phyloP scores from a whole-genome alignment of 805 yeast species.

The Cyberlindnera xishuangbannaensis region DNA sequence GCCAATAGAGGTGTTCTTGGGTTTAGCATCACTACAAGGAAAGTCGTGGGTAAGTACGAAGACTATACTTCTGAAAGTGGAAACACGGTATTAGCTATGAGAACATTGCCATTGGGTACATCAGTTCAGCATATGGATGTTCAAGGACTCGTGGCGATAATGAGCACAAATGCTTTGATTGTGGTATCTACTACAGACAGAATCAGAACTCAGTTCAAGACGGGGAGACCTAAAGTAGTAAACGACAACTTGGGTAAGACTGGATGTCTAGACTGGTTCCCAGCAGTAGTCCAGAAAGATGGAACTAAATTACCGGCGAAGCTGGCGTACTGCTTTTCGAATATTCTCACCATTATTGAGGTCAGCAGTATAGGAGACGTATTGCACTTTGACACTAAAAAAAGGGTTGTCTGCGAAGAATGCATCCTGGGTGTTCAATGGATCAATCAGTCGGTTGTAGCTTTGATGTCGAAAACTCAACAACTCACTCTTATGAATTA shows the following conservation, averaged over 20 bases:
- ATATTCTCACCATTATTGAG: conserved; percentile 50
- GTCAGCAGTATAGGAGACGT: conserved; percentile 31
- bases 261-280: conserved; percentile 62
- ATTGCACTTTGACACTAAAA: conserved; percentile 34
- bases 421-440: conserved; percentile 52
- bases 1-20: conserved; percentile 55
- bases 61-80: conserved; percentile 13
- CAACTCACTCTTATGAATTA: conserved; percentile 38
- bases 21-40: conserved; percentile 38
- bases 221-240: conserved; percentile 40
- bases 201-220: conserved; percentile 46
- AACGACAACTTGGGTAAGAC: conserved; percentile 27
- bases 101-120: conserved; percentile 57
- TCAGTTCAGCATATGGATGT: conserved; percentile 47
- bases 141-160: conserved; percentile 54
- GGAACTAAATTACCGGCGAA: conserved; percentile 32
- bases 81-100: conserved; percentile 36
- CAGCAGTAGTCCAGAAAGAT: conserved; percentile 33
- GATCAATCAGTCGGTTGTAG: conserved; percentile 39
- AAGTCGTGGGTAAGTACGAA: conserved; percentile 47
- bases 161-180: conserved; percentile 44
- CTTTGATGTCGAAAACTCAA: conserved; percentile 40
- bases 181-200: conserved; percentile 51
- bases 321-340: conserved; percentile 68
- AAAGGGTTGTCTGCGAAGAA: conserved; percentile 41